phyloP scores from a whole-genome alignment of 2,329 filamentous ascomycete genomes.

The Penicillium brevicompactum region DNA sequence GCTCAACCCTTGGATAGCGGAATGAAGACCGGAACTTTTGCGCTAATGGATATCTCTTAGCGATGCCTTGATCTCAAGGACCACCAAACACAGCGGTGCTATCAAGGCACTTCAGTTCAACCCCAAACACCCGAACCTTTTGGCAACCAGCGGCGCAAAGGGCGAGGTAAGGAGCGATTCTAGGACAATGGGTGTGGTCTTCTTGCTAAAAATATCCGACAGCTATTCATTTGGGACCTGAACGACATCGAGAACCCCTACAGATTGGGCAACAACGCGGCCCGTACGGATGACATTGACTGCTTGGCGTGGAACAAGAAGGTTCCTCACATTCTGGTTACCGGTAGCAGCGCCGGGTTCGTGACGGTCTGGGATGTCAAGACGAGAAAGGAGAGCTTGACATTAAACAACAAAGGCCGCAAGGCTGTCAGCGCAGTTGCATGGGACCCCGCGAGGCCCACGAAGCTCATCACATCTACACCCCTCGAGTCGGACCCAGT shows the following conservation, averaged over 20 bases:
- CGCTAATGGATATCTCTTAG: slow-evolving; percentile 33
- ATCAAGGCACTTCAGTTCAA: slow-evolving; percentile 98
- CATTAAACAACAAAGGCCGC: slow-evolving; percentile 82
- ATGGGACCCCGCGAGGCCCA: slow-evolving; percentile 94
- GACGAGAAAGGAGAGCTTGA: slow-evolving; percentile 95
- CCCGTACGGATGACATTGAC: slow-evolving; percentile 91
- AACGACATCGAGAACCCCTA: slow-evolving; percentile 88
- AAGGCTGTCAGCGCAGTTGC: slow-evolving; percentile 94
- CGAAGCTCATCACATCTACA: slow-evolving; percentile 89
- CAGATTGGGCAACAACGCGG: slow-evolving; percentile 81
- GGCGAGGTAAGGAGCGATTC: slow-evolving; percentile 60
- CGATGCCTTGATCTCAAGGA: slow-evolving; percentile 82
- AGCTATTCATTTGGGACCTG: slow-evolving; percentile 88
- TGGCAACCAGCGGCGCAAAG: slow-evolving; percentile 90
- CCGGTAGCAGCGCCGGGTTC: slow-evolving; percentile 88
- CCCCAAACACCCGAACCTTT: slow-evolving; percentile 82
- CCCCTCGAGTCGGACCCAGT: slow-evolving; percentile 85
- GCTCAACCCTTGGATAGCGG: slow-evolving; percentile 16
- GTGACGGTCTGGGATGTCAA: slow-evolving; percentile 99
- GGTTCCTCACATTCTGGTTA: slow-evolving; percentile 93
- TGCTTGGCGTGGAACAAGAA: slow-evolving; percentile 99
- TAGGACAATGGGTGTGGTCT: not conserved
- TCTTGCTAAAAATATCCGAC: slow-evolving; percentile 20
- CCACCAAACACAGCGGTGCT: slow-evolving; percentile 85
- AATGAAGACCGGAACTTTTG: not conserved